These are phyloP conservation scores for Hymenoscyphus fructigenus DNA, from an alignment of 2,329 filamentous ascomycete genomes.

Conservation along the genomic window DNA sequence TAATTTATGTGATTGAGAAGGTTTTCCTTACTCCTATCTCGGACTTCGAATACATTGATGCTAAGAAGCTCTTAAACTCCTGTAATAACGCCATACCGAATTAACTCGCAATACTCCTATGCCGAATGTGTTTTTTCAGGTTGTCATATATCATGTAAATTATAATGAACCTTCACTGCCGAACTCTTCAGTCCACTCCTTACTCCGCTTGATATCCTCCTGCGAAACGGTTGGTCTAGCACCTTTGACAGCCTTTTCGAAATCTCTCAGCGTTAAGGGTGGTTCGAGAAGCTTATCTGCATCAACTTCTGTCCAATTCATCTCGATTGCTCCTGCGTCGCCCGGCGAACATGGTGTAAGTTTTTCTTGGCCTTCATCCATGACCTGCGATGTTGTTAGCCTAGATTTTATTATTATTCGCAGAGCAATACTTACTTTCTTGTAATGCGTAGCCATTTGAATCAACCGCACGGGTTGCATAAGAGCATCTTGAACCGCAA, in stretches of 20 bases:
- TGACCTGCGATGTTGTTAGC: constrained; percentile 53
- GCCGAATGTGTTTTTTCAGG: neutral
- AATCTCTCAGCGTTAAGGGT: constrained; percentile 84
- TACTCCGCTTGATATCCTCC: constrained; percentile 79
- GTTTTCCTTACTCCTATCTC: too few relatives aligned
- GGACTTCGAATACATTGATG: constrained; percentile 10
- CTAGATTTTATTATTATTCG: neutral
- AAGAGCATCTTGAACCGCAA: constrained; percentile 91
- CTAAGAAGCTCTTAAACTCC: constrained; percentile 16
- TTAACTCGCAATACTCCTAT: neutral
- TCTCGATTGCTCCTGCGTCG: constrained; percentile 80
- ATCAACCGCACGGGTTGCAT: constrained; percentile 99
- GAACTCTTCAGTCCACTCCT: constrained; percentile 95
- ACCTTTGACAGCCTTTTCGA: constrained; percentile 85
- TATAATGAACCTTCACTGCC: constrained; percentile 72
- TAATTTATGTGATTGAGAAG: too few relatives aligned
- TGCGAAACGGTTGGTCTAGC: constrained; percentile 86
- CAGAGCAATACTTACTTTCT: constrained; percentile 59
- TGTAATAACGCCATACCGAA: constrained; percentile 19
- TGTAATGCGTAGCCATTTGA: constrained; percentile 96
- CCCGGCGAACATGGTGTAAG: constrained; percentile 93
- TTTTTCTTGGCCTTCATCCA: constrained; percentile 64
- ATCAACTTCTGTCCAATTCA: constrained; percentile 88
- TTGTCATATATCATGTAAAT: neutral
- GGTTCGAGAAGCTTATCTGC: constrained; percentile 85